A percentile compares a stretch with the other conserved stretches of the same genome.
These are phyloP conservation scores for Dalbergia cultrata DNA, from an alignment of 306 rosid genomes.

Conservation along the genomic window DNA sequence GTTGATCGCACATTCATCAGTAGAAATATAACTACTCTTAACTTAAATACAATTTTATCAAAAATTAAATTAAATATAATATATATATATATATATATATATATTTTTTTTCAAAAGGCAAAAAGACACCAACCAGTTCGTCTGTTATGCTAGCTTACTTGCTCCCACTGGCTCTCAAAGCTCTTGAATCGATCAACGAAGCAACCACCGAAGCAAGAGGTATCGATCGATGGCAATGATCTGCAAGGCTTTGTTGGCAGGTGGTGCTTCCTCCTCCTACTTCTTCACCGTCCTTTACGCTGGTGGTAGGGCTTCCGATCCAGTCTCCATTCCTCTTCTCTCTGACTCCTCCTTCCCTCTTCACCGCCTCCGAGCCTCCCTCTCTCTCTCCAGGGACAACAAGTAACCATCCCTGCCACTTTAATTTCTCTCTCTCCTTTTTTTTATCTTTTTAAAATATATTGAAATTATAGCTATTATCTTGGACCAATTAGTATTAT, in stretches of 20 bases:
- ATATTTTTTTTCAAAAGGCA: too few relatives aligned
- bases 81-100: too few relatives aligned
- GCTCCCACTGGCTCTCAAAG: background rate
- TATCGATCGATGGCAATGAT: conserved; percentile 62
- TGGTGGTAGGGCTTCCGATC: conserved; percentile 47
- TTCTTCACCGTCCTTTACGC: conserved; percentile 35
- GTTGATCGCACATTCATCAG: too few relatives aligned
- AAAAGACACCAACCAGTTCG: background rate
- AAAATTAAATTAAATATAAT: too few relatives aligned
- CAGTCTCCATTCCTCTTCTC: conserved; percentile 45
- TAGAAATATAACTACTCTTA: too few relatives aligned
- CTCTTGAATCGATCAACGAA: background rate
- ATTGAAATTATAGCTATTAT: background rate
- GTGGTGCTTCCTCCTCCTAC: conserved; percentile 41
- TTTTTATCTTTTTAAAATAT: background rate
- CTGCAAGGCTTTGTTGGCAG: conserved; percentile 57
- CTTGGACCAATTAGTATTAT: too few relatives aligned
- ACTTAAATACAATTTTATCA: too few relatives aligned
- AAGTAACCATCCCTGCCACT: conserved; percentile 46
- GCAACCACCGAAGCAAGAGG: background rate
- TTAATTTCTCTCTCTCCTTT: background rate
- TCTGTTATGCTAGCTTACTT: background rate
- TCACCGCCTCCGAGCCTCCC: conserved; percentile 33
- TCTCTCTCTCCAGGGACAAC: conserved; percentile 32
- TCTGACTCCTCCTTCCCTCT: conserved; percentile 47